Base-by-base conservation (phyloP, 805 yeast species). In the Candida nemodendra region DNA sequence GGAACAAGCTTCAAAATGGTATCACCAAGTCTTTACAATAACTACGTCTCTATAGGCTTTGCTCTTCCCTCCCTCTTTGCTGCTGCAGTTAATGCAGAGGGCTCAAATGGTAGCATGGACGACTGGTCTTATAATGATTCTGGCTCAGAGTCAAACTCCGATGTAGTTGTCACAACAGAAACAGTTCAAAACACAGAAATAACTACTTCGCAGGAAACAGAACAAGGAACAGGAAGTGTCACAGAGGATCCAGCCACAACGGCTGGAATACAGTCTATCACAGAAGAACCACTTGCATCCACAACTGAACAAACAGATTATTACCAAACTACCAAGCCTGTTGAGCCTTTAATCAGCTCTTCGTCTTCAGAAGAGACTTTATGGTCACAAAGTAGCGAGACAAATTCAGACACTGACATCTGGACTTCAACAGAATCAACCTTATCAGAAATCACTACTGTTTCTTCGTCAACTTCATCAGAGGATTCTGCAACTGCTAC, bases 71-170 rank as follows among this genome's bases (percentile, higher is more conserved):
- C 40, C 11, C 27, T 45, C 4, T 18, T 45, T 3, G 40, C 38
- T 14, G 36, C 26, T 18, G 18, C 32, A 7, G 26, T 29, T 17
- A 13, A 30, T 24, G 44, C 39, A 7, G 24, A 32, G 11, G 45
- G 27, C 13, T 21, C 36, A 1, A 45, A 34, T 32, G 57, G 56
- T 18, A 39, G 52, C 17, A 38, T 50, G 4, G 56, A 51, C 28
- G 46, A 18, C 27, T 18, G n/a, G n/a, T n/a, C n/a, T n/a, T n/a
- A n/a, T n/a, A n/a, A n/a, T n/a, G n/a, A n/a, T n/a, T n/a, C n/a
- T n/a, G n/a, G n/a, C n/a, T n/a, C n/a, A n/a, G n/a, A n/a, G n/a
- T n/a, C n/a, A n/a, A n/a, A n/a, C n/a, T n/a, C n/a, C n/a, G n/a
- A n/a, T 22, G 18, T 41, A 1, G 15, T 39, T 18, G 32, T 33